Evolutionary conservation across 768 basidiomycete species (phyloP), one percentile per base, ranked within the genome.

Genomic region (Calocybe gangraenosa): DNA sequence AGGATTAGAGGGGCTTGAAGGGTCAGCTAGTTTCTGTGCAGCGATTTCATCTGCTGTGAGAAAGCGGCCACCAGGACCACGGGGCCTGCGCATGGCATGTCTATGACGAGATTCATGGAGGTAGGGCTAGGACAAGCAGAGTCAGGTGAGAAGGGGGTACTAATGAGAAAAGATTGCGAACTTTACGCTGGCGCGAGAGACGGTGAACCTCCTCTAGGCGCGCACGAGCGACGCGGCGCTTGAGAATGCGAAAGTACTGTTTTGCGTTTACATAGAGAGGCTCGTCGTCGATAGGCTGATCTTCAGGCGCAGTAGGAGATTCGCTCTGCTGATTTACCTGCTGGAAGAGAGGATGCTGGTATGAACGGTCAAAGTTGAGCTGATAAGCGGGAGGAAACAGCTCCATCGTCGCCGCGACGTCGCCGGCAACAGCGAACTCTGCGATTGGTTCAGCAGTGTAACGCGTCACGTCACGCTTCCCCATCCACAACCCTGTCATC

Each of bases 241-340:
- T 97, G 65, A 99, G 79, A 58, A 99, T 98, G 61, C 96, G 89
- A 58, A 94, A 92, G 64, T 98, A 99, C 68, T 99, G 96, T 63
- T 99, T 99, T 48, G 96, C 95, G 58, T 99, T 99, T 48, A 99
- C 96, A 69, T 97, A 97, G 55, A 99, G 83, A 20, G 96, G 95
- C 64, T 99, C 95, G 52, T 97, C 93, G 67, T 97, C 94, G 56
- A 90, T 75, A 66, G 65, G 61, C 46, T 61, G 59, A 28, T 63
- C 57, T 38, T 60, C 57, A 34, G 54, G 61, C 48, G 50, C 62
- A 44, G 38, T 65, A 56, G 49, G 44, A 32, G 44, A 48, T 13
- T 47, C 44, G 31, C 40, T 45, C 20, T 48, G 57, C 22, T 51
- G 53, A 22, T 60, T 55, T 17, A 49, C 44, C 46, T 61, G 65